Conservation (phyloP, 768 basidiomycete genomes). For the Leccinum subgranulosum region DNA sequence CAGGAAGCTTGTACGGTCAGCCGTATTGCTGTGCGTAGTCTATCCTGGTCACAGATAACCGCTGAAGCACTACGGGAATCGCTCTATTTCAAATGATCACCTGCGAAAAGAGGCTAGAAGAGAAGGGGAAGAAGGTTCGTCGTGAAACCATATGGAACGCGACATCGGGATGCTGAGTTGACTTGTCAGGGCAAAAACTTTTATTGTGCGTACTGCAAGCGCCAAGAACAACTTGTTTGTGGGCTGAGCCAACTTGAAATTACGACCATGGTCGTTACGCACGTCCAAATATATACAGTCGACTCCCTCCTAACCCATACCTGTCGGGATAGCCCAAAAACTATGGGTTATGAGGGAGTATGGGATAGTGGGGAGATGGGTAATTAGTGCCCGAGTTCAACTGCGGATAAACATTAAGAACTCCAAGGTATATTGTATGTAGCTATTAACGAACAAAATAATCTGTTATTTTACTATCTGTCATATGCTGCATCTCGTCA, state of each 20-base stretch:
- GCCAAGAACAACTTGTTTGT: conserved; percentile 5
- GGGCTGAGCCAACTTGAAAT: background rate
- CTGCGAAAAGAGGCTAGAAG: no score
- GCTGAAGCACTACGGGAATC: background rate
- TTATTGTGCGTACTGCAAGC: no score
- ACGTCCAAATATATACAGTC: conserved; percentile 16
- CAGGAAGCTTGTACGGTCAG: background rate
- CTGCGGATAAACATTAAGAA: no score
- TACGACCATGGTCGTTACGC: background rate
- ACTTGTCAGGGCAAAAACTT: conserved; percentile 15
- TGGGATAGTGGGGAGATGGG: no score
- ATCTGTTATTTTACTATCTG: background rate
- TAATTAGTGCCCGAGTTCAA: no score
- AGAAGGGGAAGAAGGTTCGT: no score
- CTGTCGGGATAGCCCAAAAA: no score
- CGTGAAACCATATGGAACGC: background rate
- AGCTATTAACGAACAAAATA: background rate
- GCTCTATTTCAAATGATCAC: background rate
- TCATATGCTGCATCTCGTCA: background rate
- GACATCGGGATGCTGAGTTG: background rate
- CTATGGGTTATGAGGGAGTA: no score
- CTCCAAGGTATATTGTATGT: no score
- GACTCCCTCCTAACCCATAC: conserved; percentile 4
- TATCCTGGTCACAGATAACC: background rate
- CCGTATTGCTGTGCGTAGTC: background rate